Evolutionary conservation across 2,329 filamentous ascomycete species (phyloP), one percentile per base, ranked within the genome.

Genomic region (Aspergillus unguis): DNA sequence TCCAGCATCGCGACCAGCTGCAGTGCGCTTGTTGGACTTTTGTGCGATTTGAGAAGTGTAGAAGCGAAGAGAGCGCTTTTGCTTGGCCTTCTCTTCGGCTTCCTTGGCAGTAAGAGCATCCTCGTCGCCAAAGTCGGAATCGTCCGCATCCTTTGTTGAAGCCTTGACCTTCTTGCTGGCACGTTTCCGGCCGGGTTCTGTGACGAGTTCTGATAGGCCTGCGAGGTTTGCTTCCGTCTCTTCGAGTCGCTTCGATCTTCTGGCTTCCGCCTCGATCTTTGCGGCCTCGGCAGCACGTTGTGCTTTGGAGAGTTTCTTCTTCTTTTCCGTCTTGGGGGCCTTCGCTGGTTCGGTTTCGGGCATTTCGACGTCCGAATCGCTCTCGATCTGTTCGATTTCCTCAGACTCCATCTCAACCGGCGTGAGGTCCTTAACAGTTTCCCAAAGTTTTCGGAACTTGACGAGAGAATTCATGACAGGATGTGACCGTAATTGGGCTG

Each of bases 11-110:
- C 85, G 37, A 78, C 85, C 58, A 81, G 87, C 71, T 75, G 75
- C 56, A 64, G 84, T 62, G 68, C 79, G 89, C 69, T 90, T 92
- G 75, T 90, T 95, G 52, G 90, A 85, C 74, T 96, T 97, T 70
- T 97, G 92, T 28, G 89, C 87, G 60, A 99, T 94, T 70, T 99
- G 94, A 3, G 92, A 96, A 2, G 95, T 97, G 80, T 99, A 99
- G 79, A 99, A 99, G 57, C 91, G 88, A 53, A 99, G 82, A 58
- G 85, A 90, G 79, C 95, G 96, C 80, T 94, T 96, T 71, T 88
- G 88, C 54, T 84, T 83, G 0, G 86, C 88, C 74, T 99, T 99
- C 65, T 95, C 90, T 38, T 88, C 88, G 1, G 90, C 87, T 55
- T 92, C 85, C 56, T 85, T 81, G 8, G 85, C 84, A 49, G 91